These are phyloP conservation scores for Tetrahymena thermophila DNA, from an alignment of 73 alveolate species.

Conservation along the genomic window DNA sequence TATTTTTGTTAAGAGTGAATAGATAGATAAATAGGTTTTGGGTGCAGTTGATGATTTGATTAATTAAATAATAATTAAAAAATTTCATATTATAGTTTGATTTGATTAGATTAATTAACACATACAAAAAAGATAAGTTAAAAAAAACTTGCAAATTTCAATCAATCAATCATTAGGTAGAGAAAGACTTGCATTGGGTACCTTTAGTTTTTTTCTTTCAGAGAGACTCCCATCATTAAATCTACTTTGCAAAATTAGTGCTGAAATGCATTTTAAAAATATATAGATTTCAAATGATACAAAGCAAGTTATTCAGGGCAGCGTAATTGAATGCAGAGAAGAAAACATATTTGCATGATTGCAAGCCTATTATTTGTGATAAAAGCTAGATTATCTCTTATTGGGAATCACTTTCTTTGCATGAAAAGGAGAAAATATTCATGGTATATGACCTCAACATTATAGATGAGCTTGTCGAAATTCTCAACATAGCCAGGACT, in stretches of 20 bases:
- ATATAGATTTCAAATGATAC: neutral
- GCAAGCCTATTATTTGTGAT: neutral
- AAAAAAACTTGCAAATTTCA: neutral
- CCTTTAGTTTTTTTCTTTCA: neutral
- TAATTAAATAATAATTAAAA: neutral
- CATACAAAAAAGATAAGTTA: neutral
- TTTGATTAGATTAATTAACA: neutral
- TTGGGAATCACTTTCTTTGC: neutral
- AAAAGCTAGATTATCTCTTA: neutral
- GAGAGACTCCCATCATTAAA: constrained; percentile 1
- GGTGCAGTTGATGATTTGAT: neutral
- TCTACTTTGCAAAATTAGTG: neutral
- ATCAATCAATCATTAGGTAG: neutral
- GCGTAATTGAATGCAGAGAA: neutral
- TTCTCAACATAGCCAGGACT: neutral
- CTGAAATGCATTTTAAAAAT: neutral
- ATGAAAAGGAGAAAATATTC: neutral
- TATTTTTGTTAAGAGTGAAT: neutral
- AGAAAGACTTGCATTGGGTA: constrained; percentile 3
- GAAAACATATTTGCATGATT: neutral
- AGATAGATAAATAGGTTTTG: neutral
- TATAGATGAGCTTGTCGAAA: neutral
- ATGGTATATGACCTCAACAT: neutral
- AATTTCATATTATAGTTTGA: neutral
- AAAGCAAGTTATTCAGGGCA: neutral